These are phyloP conservation scores for Nakazawaea pomicola DNA, from an alignment of 805 yeast genomes.

Conservation along the genomic window DNA sequence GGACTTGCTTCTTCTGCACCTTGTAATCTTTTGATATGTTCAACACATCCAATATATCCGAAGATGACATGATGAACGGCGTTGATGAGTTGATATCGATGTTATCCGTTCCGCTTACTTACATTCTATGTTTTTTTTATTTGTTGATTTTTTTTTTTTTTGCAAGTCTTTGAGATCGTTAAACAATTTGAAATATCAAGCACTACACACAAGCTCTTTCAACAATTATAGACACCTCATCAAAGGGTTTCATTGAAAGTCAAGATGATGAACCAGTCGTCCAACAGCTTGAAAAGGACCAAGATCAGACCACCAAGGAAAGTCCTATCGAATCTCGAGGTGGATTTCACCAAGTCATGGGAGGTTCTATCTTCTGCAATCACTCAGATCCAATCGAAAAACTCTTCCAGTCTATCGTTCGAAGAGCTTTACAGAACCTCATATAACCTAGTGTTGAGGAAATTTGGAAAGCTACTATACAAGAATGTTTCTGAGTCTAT, in stretches of 20 bases:
- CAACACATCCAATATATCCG: constrained; percentile 74
- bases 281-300: constrained; percentile 32
- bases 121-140: neutral
- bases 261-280: constrained; percentile 9
- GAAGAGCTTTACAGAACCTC: constrained; percentile 80
- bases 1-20: constrained; percentile 33
- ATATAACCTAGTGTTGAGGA: constrained; percentile 68
- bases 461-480: constrained; percentile 61
- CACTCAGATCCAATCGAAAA: constrained; percentile 61
- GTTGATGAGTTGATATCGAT: neutral
- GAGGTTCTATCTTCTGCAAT: constrained; percentile 59
- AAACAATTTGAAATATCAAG: neutral
- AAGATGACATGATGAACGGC: constrained; percentile 21
- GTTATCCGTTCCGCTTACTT: neutral
- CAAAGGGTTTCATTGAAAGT: too few relatives aligned
- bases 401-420: constrained; percentile 71
- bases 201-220: too few relatives aligned
- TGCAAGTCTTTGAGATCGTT: neutral
- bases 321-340: constrained; percentile 27
- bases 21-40: constrained; percentile 44
- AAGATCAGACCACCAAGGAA: constrained; percentile 66
- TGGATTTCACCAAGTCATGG: constrained; percentile 70
- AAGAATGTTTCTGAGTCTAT: constrained; percentile 51
- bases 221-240: too few relatives aligned
- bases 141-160: neutral